These are phyloP conservation scores for Paragyromitra xinjiangensis DNA, from an alignment of 495 filamentous ascomycete genomes.

Conservation along the genomic window DNA sequence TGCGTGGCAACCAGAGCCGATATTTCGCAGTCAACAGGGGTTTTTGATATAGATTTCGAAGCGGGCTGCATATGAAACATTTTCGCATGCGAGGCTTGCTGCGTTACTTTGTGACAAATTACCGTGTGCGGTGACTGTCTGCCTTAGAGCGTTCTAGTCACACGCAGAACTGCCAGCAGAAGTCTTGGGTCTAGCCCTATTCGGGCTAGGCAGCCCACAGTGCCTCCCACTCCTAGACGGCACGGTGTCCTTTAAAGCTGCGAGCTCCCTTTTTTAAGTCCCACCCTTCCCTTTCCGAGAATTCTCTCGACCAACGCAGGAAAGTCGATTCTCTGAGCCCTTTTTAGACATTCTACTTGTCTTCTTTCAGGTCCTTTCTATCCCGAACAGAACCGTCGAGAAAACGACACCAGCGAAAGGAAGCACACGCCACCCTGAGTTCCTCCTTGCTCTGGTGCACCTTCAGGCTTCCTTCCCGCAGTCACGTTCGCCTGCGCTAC, in stretches of 20 bases:
- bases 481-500: constrained; percentile 37
- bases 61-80: constrained; percentile 32
- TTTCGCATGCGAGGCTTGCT: constrained; percentile 47
- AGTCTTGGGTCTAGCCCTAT: constrained; percentile 42
- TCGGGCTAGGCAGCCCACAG: constrained; percentile 23
- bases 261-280: constrained; percentile 55
- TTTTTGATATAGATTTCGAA: constrained; percentile 46
- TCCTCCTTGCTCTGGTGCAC: not conserved
- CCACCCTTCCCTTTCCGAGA: constrained; percentile 56
- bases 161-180: constrained; percentile 48
- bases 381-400: constrained; percentile 48
- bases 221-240: constrained; percentile 40
- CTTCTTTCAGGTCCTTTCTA: constrained; percentile 52
- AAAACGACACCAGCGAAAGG: constrained; percentile 28
- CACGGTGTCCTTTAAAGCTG: constrained; percentile 54
- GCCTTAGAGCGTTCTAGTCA: constrained; percentile 55
- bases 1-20: constrained; percentile 49
- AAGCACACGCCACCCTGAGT: constrained; percentile 42
- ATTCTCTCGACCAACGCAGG: constrained; percentile 54
- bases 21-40: constrained; percentile 31
- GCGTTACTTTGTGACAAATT: constrained; percentile 54
- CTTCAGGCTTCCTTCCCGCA: constrained; percentile 1
- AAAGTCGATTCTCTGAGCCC: constrained; percentile 54
- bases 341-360: constrained; percentile 55
- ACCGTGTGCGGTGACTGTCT: constrained; percentile 52